These are phyloP conservation scores for Podospora australis DNA, from an alignment of 495 filamentous ascomycete genomes.

Conservation along the genomic window DNA sequence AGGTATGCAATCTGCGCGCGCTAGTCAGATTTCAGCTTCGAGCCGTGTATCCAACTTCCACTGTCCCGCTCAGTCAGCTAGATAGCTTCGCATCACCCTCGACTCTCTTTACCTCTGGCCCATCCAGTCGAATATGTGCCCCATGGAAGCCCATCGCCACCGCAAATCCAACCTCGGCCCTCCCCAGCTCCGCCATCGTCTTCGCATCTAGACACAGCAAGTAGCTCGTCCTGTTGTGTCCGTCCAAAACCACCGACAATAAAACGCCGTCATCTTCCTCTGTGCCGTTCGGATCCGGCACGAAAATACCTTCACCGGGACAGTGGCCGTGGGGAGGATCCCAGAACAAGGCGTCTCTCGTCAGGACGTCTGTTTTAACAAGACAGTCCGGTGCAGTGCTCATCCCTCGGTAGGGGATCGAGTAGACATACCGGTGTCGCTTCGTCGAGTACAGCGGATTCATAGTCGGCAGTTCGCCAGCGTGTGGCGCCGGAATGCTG, in stretches of 20 bases:
- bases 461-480: conserved; percentile 60
- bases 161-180: conserved; percentile 54
- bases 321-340: conserved; percentile 51
- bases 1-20: too few species aligned
- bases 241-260: conserved; percentile 66
- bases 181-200: conserved; percentile 57
- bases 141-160: conserved; percentile 73
- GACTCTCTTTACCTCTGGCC: too few species aligned
- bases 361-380: conserved; percentile 59
- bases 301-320: conserved; percentile 69
- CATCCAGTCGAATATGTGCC: conserved; percentile 43
- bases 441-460: conserved; percentile 51
- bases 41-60: too few species aligned
- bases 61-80: too few species aligned
- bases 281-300: conserved; percentile 45
- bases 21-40: too few species aligned
- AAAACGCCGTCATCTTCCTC: conserved; percentile 66
- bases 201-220: conserved; percentile 62
- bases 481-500: conserved; percentile 29
- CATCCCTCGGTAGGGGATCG: conserved; percentile 47
- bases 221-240: conserved; percentile 55
- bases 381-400: conserved; percentile 61
- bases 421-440: conserved; percentile 60
- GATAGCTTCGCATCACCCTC: too few species aligned
- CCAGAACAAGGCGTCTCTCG: conserved; percentile 47